phyloP scores from a whole-genome alignment of 2,329 filamentous ascomycete genomes.

The Colletotrichum gloeosporioides region DNA sequence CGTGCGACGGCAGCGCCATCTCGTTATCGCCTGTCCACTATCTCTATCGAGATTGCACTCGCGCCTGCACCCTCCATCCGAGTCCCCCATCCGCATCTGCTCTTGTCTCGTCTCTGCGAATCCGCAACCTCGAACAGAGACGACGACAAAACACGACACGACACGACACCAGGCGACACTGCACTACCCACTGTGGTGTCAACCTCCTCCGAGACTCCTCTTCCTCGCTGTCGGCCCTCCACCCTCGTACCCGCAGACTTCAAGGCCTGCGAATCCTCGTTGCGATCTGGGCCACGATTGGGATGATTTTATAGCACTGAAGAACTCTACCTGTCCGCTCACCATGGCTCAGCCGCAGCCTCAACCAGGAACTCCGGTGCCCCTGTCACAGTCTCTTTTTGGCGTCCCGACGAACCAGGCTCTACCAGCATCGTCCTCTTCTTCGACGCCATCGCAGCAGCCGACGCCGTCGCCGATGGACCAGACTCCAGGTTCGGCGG shows the following conservation, averaged over 20 bases:
- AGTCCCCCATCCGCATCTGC: not conserved
- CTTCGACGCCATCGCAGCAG: constrained; percentile 29
- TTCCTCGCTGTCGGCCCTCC: not conserved
- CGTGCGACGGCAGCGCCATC: constrained; percentile 2
- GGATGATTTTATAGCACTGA: constrained; percentile 11
- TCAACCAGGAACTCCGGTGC: constrained; percentile 48
- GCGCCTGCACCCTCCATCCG: not conserved
- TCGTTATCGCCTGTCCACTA: not conserved
- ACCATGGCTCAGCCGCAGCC: constrained; percentile 42
- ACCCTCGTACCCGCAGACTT: not conserved
- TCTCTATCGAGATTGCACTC: not conserved
- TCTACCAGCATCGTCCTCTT: constrained; percentile 28
- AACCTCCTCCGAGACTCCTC: not conserved
- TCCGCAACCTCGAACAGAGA: not conserved
- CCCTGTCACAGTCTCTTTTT: constrained; percentile 51
- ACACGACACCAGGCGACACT: not conserved
- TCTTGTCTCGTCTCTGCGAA: not conserved
- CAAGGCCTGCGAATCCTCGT: not conserved
- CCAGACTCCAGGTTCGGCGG: constrained; percentile 52
- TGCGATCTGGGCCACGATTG: constrained; percentile 1
- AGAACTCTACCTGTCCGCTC: not conserved
- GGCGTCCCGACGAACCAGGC: constrained; percentile 40
- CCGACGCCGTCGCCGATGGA: constrained; percentile 33
- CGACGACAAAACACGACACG: not conserved
- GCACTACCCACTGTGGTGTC: not conserved